phyloP scores from a whole-genome alignment of 2,329 filamentous ascomycete species.

The Epichloe bromicola region DNA sequence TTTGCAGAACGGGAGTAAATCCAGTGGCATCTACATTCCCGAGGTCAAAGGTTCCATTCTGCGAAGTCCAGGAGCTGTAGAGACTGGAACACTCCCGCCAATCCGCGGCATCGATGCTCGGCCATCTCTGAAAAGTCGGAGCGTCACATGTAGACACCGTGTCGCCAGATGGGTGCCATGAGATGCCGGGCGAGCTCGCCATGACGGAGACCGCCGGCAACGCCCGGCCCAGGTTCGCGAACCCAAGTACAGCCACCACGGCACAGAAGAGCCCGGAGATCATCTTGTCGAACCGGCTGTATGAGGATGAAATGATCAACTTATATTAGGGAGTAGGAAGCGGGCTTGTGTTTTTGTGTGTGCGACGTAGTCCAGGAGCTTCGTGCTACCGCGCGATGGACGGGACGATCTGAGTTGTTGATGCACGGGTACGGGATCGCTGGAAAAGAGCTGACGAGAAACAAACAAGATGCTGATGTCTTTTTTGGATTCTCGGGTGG shows the following conservation, averaged over 20 bases:
- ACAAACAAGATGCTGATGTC: not conserved
- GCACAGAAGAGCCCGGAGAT: not conserved
- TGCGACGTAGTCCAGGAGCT: not conserved
- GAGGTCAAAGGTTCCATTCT: constrained; percentile 20
- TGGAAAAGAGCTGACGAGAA: not conserved
- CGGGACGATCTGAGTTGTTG: not conserved
- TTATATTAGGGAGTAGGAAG: not conserved
- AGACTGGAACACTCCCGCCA: constrained; percentile 20
- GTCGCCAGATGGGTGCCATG: constrained; percentile 14
- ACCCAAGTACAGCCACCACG: not conserved
- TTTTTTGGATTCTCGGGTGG: not conserved
- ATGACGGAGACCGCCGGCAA: not conserved
- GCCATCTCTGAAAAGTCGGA: constrained; percentile 12
- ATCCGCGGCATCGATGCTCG: constrained; percentile 13
- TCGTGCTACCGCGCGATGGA: not conserved
- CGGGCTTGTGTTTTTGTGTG: not conserved
- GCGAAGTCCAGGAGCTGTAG: constrained; percentile 15
- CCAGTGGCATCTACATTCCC: constrained; percentile 6
- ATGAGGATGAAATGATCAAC: not conserved
- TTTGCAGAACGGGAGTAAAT: constrained; percentile 14
- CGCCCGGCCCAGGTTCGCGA: not conserved
- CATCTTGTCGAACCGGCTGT: not conserved
- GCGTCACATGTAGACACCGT: constrained; percentile 16
- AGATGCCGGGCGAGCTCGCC: constrained; percentile 10
- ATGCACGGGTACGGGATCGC: not conserved